Base-by-base conservation (phyloP, 768 basidiomycete species). In the Amanita muscaria region DNA sequence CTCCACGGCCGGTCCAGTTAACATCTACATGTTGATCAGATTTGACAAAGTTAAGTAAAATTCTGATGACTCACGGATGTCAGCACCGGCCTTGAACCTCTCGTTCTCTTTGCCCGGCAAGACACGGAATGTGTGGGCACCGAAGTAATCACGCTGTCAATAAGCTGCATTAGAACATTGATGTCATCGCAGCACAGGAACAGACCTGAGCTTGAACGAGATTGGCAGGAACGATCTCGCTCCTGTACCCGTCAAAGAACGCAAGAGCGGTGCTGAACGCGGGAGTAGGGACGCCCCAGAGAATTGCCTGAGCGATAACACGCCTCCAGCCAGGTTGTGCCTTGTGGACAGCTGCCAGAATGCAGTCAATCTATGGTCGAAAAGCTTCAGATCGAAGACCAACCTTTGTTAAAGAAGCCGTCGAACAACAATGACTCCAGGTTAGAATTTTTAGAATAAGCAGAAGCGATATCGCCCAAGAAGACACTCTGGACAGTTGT, bases 271-370 rank as follows among this genome's bases (percentile, higher is more conserved):
- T 97, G 73, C 88, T 88, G 73, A 92, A 91, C n/a, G 92, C 92
- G 24, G 96, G 93, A 25, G 90, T 86, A 50, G 96, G 88, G 61
- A 96, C 92, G 60, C 96, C 96, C 89, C 91, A 98, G 47, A 98
- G 86, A 49, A 88, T 83, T 48, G 88, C 88, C 65, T 98, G 96
- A 42, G 96, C 96, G 56, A 90, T 77, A 44, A 98, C 83, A 52
- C 96, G 90, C 65, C 96, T 80, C 96, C 96, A 99, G 48, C 96
- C 96, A 49, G 91, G 86, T 65, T 98, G 94, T 36, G 94, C 94
- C 56, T 76, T 87, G 70, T 91, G 86, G 50, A 93, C 77, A 57
- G 92, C 91, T 84, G 51, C 3, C 42, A 16, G 18, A 44, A 21
- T 45, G 44, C 33, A 53, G 35, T 29, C 45, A 22, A 40, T 35